A percentile compares a stretch with the other conserved stretches of the same genome.
Evolutionary conservation across 2,329 filamentous ascomycete genomes (phyloP).

Genomic region (Pseudopithomyces maydicus): DNA sequence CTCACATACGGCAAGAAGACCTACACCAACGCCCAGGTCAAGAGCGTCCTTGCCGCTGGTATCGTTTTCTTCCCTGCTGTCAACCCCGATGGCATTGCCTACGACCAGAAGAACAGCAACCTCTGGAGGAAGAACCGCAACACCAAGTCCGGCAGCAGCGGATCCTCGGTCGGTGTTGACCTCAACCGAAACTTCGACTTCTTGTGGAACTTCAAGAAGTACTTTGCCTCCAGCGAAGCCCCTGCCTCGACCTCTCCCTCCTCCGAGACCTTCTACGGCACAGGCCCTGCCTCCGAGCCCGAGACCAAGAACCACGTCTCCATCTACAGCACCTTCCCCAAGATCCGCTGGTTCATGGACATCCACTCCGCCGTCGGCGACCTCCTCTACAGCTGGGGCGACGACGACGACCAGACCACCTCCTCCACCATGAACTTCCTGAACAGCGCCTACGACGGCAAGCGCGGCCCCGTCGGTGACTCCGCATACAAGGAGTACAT

Average conservation of each 20-base stretch:
- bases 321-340: slow-evolving; percentile 56
- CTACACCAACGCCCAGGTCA: slow-evolving; percentile 60
- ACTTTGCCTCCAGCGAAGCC: slow-evolving; percentile 47
- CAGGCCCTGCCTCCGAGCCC: slow-evolving; percentile 59
- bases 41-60: slow-evolving; percentile 57
- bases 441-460: slow-evolving; percentile 58
- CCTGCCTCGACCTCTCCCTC: slow-evolving; percentile 52
- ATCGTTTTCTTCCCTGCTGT: slow-evolving; percentile 56
- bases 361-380: slow-evolving; percentile 61
- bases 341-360: slow-evolving; percentile 63
- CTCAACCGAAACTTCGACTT: slow-evolving; percentile 56
- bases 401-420: slow-evolving; percentile 57
- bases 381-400: slow-evolving; percentile 63
- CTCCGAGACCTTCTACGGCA: slow-evolving; percentile 58
- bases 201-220: slow-evolving; percentile 59
- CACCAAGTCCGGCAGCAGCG: slow-evolving; percentile 43
- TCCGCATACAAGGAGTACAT: slow-evolving; percentile 59
- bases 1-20: slow-evolving; percentile 58
- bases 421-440: slow-evolving; percentile 57
- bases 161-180: slow-evolving; percentile 37
- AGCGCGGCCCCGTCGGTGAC: slow-evolving; percentile 54
- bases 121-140: slow-evolving; percentile 47
- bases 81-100: slow-evolving; percentile 43
- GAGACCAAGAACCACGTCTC: slow-evolving; percentile 62
- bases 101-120: slow-evolving; percentile 39